Evolutionary conservation across 2,329 filamentous ascomycete genomes (phyloP).

Genomic region (Pseudogymnoascus pannorum): DNA sequence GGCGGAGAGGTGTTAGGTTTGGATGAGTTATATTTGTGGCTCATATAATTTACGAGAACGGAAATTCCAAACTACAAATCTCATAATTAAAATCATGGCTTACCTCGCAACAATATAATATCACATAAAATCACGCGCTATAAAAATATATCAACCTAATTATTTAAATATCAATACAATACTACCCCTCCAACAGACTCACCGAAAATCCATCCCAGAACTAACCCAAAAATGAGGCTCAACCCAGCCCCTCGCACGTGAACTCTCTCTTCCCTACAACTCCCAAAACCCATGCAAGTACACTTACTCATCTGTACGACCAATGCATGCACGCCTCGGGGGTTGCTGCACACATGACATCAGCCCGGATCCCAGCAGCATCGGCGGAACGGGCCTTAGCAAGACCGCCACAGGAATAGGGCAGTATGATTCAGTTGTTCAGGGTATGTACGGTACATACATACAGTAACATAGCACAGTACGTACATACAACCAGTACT

Average conservation of each 20-base stretch:
- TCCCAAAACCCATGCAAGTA: background rate
- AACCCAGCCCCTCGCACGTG: background rate
- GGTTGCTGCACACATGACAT: background rate
- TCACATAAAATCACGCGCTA: too few species aligned
- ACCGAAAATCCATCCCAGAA: too few species aligned
- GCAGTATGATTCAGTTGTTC: background rate
- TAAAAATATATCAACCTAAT: too few species aligned
- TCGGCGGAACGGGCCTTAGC: background rate
- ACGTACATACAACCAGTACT: too few species aligned
- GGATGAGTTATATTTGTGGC: background rate
- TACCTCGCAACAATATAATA: background rate
- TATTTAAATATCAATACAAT: too few species aligned
- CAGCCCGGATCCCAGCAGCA: background rate
- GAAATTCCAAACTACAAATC: background rate
- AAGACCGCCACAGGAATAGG: too few species aligned
- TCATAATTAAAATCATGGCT: background rate
- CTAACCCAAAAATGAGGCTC: background rate
- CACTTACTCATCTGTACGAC: too few species aligned
- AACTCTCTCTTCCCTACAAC: too few species aligned
- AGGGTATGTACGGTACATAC: too few species aligned
- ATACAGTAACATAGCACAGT: too few species aligned
- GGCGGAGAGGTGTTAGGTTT: too few species aligned
- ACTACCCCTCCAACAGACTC: too few species aligned
- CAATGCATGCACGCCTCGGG: background rate
- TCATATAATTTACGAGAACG: background rate